Base-by-base conservation (phyloP, 1,284 basidiomycete species). In the Apiotrichum veenhuisii region DNA sequence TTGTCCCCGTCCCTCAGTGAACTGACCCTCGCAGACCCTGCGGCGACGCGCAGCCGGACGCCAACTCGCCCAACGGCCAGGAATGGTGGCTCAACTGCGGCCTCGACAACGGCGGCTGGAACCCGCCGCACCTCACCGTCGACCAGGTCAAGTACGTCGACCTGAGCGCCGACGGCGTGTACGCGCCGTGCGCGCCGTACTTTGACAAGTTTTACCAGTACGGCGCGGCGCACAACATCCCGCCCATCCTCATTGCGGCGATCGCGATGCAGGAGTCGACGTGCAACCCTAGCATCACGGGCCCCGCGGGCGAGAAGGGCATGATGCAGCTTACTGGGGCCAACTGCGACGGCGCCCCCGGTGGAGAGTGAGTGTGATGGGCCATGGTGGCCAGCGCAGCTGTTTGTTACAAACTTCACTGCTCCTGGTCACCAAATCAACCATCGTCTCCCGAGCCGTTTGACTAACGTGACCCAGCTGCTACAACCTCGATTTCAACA, bases 31-130 rank as follows among this genome's bases (percentile, higher is more conserved):
- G 30, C 46, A 68, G 69, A 30, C 58, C 57, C 17, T 76, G 74
- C 54, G 75, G 75, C 34, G 63, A 50, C 43, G 66, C 64, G 42
- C 56, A 65, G 20, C 50, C 73, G 23, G 50, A 60, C 38, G 49
- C 42, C 23, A 57, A 65, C 51, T 85, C 85, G 20, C 88, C 89
- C 25, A 92, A 92, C 72, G 89, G 89, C 23, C 73, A 78, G 62
- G 82, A 87, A 53, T 80, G 83, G 60, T 92, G 85, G 83, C 75
- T 93, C 66, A 90, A 89, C 77, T 92, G 90, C 67, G 89, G 87
- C 50, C 70, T 91, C 61, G 61, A 68, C 57, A 76, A 79, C 36
- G 57, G 44, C 5, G 71, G 68, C 12, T 74, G 71, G 71, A 65
- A 54, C 20, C 73, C 70, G 14, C 71, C 73, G 34, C 49, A 75